Evolutionary conservation across 176 grass and related monocot genomes (phyloP).

Genomic region (Oryza brachyantha): DNA sequence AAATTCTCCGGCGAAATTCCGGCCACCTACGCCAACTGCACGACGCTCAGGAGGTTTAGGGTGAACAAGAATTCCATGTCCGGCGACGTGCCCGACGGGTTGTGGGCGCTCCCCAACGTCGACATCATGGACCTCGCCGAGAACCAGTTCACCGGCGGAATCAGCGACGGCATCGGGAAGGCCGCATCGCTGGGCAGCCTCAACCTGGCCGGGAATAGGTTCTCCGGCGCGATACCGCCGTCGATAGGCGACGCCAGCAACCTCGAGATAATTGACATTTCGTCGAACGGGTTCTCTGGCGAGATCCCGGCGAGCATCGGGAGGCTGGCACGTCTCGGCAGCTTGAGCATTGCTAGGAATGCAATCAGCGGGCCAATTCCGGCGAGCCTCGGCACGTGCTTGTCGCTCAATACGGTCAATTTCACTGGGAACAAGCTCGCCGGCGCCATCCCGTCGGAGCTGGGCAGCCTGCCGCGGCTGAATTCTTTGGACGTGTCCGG

Average conservation of each 20-base stretch:
- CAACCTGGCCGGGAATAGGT: constrained; percentile 35
- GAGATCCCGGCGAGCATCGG: constrained; percentile 61
- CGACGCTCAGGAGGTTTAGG: constrained; percentile 49
- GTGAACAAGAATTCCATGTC: constrained; percentile 70
- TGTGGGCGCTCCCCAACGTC: constrained; percentile 64
- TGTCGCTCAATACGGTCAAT: constrained; percentile 45
- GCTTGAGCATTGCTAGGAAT: constrained; percentile 38
- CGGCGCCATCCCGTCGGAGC: constrained; percentile 53
- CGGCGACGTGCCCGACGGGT: constrained; percentile 64
- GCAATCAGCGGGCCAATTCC: constrained; percentile 54
- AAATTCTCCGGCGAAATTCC: constrained; percentile 70
- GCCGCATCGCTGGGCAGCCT: constrained; percentile 47
- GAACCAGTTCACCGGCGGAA: constrained; percentile 59
- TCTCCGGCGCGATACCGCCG: constrained; percentile 59
- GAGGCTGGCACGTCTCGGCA: constrained; percentile 35
- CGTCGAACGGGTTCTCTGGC: constrained; percentile 58
- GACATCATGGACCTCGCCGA: constrained; percentile 52
- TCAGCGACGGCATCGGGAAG: constrained; percentile 40
- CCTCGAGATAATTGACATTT: constrained; percentile 44
- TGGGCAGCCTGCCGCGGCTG: constrained; percentile 47
- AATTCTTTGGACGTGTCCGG: constrained; percentile 62
- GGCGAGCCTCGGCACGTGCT: constrained; percentile 57
- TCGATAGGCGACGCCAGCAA: constrained; percentile 43
- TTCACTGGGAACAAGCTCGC: constrained; percentile 54
- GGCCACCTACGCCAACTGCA: constrained; percentile 56